Conservation (phyloP, 371 early-diverging fungal genomes). For the Mortierella sp. region DNA sequence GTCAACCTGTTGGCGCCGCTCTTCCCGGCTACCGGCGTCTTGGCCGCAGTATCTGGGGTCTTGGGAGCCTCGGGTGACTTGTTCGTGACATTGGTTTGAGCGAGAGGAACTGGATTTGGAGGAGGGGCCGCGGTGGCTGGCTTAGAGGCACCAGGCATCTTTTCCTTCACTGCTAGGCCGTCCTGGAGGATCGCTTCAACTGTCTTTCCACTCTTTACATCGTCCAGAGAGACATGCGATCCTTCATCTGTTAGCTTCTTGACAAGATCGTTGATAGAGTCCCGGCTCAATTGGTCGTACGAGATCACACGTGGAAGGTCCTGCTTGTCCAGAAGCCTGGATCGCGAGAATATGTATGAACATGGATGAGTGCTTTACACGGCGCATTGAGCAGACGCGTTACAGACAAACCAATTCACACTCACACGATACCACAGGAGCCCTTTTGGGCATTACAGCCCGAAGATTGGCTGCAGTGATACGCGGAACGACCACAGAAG, state of each 20-base stretch:
- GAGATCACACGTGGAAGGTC: slow-evolving; percentile 34
- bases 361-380: background rate
- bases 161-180: slow-evolving; percentile 22
- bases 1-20: slow-evolving; percentile 2
- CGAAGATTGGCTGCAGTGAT: slow-evolving; percentile 30
- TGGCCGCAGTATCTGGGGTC: background rate
- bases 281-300: slow-evolving; percentile 17
- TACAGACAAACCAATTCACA: background rate
- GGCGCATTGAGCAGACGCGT: too few species aligned
- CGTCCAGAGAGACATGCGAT: slow-evolving; percentile 27
- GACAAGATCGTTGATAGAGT: slow-evolving; percentile 8
- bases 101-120: background rate
- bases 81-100: background rate
- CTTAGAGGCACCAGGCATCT: slow-evolving; percentile 9
- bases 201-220: slow-evolving; percentile 7
- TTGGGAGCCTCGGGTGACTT: background rate
- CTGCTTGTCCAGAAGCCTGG: slow-evolving; percentile 29
- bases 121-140: background rate
- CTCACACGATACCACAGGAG: slow-evolving; percentile 48
- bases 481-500: slow-evolving; percentile 35
- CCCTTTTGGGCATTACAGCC: slow-evolving; percentile 39
- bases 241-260: slow-evolving; percentile 24
- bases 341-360: background rate
- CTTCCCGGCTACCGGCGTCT: background rate
- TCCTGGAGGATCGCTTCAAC: slow-evolving; percentile 20